Evolutionary conservation across 441 rosid species (phyloP).

Genomic region (Arabidopsis lyrata): DNA sequence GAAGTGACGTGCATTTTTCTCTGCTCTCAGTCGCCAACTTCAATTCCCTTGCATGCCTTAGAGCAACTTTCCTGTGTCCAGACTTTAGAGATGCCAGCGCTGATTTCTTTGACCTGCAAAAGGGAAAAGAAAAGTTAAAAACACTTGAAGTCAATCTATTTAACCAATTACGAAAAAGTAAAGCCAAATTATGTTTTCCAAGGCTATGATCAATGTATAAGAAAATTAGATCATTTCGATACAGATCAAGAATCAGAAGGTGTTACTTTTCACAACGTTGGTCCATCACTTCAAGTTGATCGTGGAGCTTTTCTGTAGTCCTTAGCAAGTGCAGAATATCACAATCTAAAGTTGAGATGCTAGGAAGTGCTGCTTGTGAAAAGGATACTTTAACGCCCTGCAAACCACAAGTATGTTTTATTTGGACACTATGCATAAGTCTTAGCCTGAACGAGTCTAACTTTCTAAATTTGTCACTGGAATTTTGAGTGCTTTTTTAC

Average conservation of each 20-base stretch:
- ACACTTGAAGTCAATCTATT: background rate
- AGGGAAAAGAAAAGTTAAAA: background rate
- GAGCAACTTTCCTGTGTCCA: constrained; percentile 78
- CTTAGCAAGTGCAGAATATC: constrained; percentile 78
- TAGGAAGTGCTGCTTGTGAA: constrained; percentile 56
- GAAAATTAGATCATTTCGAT: constrained; percentile 4
- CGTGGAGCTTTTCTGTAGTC: constrained; percentile 85
- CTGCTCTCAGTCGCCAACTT: constrained; percentile 69
- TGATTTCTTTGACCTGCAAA: constrained; percentile 65
- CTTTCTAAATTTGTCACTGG: background rate
- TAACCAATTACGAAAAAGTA: background rate
- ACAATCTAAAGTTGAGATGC: constrained; percentile 65
- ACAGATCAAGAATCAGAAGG: constrained; percentile 29
- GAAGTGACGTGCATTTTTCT: constrained; percentile 69
- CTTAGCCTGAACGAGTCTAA: constrained; percentile 9
- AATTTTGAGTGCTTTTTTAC: background rate
- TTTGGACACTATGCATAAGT: background rate
- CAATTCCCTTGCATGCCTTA: constrained; percentile 74
- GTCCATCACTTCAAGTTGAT: constrained; percentile 71
- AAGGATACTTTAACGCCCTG: constrained; percentile 89
- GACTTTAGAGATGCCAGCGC: constrained; percentile 68
- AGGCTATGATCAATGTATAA: constrained; percentile 11
- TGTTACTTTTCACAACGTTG: constrained; percentile 71
- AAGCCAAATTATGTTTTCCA: background rate
- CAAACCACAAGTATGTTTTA: constrained; percentile 33